phyloP scores from a whole-genome alignment of 495 filamentous ascomycete species.

The Penicillium alfredii region DNA sequence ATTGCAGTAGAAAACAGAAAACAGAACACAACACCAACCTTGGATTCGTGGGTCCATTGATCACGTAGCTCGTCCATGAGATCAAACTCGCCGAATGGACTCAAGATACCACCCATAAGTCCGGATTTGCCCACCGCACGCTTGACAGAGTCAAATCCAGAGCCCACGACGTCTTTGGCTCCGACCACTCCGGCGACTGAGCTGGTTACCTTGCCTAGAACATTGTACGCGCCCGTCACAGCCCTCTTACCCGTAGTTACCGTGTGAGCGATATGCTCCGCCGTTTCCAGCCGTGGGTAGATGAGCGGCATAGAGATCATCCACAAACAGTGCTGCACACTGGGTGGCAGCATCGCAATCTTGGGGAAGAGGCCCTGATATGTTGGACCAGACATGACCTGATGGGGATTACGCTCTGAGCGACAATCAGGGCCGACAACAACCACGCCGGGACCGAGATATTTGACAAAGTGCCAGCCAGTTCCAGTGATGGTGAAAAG shows the following conservation, averaged over 20 bases:
- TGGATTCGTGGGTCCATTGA: conserved; percentile 96
- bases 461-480: conserved; percentile 98
- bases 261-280: conserved; percentile 82
- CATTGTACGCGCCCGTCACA: conserved; percentile 89
- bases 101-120: conserved; percentile 88
- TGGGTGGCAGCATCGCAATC: conserved; percentile 82
- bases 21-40: conserved; percentile 41
- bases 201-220: conserved; percentile 88
- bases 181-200: conserved; percentile 92
- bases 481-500: conserved; percentile 95
- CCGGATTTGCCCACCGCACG: conserved; percentile 92
- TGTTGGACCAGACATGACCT: conserved; percentile 92
- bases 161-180: conserved; percentile 82
- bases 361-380: conserved; percentile 98
- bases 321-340: conserved; percentile 93
- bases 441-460: conserved; percentile 83
- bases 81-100: conserved; percentile 96
- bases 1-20: conserved; percentile 1
- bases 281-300: conserved; percentile 85
- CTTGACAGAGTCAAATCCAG: conserved; percentile 90
- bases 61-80: conserved; percentile 90
- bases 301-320: conserved; percentile 87
- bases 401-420: conserved; percentile 81
- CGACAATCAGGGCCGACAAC: conserved; percentile 86
- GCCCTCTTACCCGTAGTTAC: conserved; percentile 95